Conservation (phyloP, 2,329 filamentous ascomycete genomes). For the Phialocephala subalpina region DNA sequence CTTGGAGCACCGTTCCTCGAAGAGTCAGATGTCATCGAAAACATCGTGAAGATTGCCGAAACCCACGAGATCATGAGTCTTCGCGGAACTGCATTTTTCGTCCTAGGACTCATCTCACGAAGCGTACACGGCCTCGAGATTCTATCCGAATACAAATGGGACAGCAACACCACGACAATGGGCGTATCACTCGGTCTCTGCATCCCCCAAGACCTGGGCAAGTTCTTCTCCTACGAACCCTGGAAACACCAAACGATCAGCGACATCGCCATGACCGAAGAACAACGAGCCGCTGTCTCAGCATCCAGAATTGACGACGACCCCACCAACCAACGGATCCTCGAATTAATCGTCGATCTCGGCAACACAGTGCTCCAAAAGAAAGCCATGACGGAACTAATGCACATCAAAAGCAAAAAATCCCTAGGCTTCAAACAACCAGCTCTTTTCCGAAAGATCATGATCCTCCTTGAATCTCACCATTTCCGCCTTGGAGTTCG, state of each 20-base stretch:
- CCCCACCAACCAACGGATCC: conserved; percentile 73
- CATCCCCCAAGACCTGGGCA: conserved; percentile 79
- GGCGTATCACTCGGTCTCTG: conserved; percentile 89
- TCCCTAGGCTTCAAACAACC: conserved; percentile 78
- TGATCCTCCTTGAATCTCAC: conserved; percentile 86
- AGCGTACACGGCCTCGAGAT: conserved; percentile 94
- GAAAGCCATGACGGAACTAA: conserved; percentile 82
- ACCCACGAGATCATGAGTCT: conserved; percentile 89
- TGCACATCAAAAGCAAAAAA: conserved; percentile 79
- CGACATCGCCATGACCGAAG: conserved; percentile 48
- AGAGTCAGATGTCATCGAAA: conserved; percentile 84
- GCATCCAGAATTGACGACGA: conserved; percentile 63
- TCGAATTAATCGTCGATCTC: conserved; percentile 86
- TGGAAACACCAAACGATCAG: conserved; percentile 55
- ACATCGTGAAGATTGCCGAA: conserved; percentile 89
- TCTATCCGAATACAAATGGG: conserved; percentile 89
- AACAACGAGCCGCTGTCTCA: conserved; percentile 54
- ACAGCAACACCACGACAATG: conserved; percentile 83
- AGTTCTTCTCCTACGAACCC: conserved; percentile 75
- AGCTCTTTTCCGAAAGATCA: conserved; percentile 82
- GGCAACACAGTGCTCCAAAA: conserved; percentile 95
- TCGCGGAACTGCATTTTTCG: conserved; percentile 95
- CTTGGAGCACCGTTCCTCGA: conserved; percentile 94
- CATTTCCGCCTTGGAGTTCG: conserved; percentile 88
- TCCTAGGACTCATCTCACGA: conserved; percentile 89